Base-by-base conservation (phyloP, 1,284 basidiomycete genomes). In the Athelia sp. region DNA sequence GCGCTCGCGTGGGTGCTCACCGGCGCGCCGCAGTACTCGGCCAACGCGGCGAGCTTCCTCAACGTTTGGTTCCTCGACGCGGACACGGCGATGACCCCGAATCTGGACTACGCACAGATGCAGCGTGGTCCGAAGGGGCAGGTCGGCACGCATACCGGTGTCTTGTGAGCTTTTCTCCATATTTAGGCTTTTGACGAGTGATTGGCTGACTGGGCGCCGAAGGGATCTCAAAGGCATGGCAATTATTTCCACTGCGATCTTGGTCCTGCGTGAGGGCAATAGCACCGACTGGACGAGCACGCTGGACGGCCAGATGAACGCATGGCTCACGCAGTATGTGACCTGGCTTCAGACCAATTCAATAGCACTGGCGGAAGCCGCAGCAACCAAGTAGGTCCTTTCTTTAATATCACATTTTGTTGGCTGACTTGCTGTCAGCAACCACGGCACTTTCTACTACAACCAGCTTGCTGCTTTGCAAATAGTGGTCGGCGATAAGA, bases 101-200 rank as follows among this genome's bases (percentile, higher is more conserved):
- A 85, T 59, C 67, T 88, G 50, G 74, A 82, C 56, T 88, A 77
- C 57, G 82, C 75, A 0, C 85, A 89, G 59, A 72, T 84, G 61
- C 62, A 78, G 24, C 75, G 86, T 4, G 86, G 86, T 0, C 83
- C 82, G 3, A 64, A 60, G 17, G 74, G 74, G 14, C 74, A 77
- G 52, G 55, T 60, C 1, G 83, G 82, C 23, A 71, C 73, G 23
- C 77, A 77, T 60, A 83, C 80, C 14, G 84, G 84, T 38, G 66
- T 87, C 31, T 68, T 87, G 36, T 34, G 11, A 34, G 32, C n/a
- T 34, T 11, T 34, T n/a, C 11, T 11, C 32, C 32, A 11, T 34
- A 11, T 34, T 11, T 34, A 11, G 11, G 11, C 11, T 34, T 6
- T 11, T 34, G 32, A n/a, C 11, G 11, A n/a, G 32, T 11, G 11